Evolutionary conservation across 2,329 filamentous ascomycete genomes (phyloP).

Genomic region (Fusarium concolor): DNA sequence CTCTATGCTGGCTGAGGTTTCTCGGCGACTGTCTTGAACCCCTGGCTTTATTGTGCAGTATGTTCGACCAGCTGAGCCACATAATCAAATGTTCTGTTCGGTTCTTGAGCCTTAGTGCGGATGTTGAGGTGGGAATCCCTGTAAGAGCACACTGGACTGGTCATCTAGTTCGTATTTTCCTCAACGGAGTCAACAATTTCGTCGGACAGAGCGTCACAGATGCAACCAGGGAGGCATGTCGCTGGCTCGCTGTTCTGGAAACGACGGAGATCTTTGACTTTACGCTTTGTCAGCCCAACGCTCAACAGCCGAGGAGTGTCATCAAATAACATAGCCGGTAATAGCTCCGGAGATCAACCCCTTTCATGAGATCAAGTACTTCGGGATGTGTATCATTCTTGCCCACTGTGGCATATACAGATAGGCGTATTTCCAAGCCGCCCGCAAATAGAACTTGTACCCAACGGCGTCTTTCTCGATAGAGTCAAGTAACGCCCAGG

Average conservation of each 20-base stretch:
- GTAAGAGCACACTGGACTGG: too few species aligned
- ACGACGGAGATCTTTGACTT: neutral
- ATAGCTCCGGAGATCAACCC: neutral
- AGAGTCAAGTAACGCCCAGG: neutral
- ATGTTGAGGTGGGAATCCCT: too few species aligned
- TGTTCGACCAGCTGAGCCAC: too few species aligned
- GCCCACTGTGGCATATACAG: neutral
- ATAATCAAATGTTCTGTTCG: too few species aligned
- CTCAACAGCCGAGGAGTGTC: fast-evolving
- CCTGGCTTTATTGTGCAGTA: too few species aligned
- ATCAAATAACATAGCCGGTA: neutral
- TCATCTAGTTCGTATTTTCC: too few species aligned
- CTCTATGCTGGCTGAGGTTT: too few species aligned
- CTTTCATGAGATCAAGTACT: neutral
- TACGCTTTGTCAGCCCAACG: neutral
- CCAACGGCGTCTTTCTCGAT: neutral
- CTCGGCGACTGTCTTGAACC: too few species aligned
- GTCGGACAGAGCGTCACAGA: too few species aligned
- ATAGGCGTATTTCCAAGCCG: neutral
- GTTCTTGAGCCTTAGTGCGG: too few species aligned
- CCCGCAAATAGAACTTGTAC: neutral
- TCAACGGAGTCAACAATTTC: too few species aligned
- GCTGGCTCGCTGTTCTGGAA: neutral
- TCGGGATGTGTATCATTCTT: neutral
- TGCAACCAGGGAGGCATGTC: too few species aligned